A percentile compares a stretch with the other conserved stretches of the same genome.
Conservation (phyloP, 495 filamentous ascomycete species). For the Thozetella sp. region DNA sequence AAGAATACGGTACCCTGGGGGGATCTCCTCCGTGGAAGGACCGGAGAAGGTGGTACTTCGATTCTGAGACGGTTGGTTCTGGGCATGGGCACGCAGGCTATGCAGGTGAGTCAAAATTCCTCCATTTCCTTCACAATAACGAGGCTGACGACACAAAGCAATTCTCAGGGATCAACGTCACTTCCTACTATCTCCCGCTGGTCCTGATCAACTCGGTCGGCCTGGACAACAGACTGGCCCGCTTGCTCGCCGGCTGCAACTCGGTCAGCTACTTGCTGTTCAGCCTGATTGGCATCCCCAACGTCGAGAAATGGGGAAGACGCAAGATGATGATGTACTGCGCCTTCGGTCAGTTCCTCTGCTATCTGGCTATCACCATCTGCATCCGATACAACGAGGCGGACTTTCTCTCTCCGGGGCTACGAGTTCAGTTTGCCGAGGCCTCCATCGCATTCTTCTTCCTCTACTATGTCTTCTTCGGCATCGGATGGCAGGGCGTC, state of each 20-base stretch:
- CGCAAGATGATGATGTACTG: conserved; percentile 55
- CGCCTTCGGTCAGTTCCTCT: conserved; percentile 52
- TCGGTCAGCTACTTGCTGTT: conserved; percentile 32
- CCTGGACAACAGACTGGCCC: conserved; percentile 18
- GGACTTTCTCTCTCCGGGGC: conserved; percentile 11
- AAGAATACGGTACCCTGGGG: conserved; percentile 12
- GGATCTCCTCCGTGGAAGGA: conserved; percentile 5
- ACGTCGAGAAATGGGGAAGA: conserved; percentile 52
- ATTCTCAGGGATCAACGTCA: conserved; percentile 19
- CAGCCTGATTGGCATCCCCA: conserved; percentile 46
- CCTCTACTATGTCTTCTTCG: conserved; percentile 48
- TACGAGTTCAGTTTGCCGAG: conserved; percentile 24
- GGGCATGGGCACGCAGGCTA: conserved; percentile 27
- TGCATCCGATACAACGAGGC: conserved; percentile 45
- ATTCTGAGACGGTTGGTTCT: conserved; percentile 20
- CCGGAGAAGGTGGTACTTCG: conserved; percentile 14
- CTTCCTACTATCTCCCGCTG: conserved; percentile 35
- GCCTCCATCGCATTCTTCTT: conserved; percentile 57
- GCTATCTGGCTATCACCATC: conserved; percentile 58
- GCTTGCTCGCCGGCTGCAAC: conserved; percentile 25
- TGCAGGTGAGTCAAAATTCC: conserved; percentile 20
- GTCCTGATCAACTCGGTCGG: conserved; percentile 38
- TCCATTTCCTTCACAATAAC: background rate
- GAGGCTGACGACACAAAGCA: background rate
- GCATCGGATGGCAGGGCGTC: conserved; percentile 57